Evolutionary conservation across 495 filamentous ascomycete genomes (phyloP).

Genomic region (Cairneyella variabilis): DNA sequence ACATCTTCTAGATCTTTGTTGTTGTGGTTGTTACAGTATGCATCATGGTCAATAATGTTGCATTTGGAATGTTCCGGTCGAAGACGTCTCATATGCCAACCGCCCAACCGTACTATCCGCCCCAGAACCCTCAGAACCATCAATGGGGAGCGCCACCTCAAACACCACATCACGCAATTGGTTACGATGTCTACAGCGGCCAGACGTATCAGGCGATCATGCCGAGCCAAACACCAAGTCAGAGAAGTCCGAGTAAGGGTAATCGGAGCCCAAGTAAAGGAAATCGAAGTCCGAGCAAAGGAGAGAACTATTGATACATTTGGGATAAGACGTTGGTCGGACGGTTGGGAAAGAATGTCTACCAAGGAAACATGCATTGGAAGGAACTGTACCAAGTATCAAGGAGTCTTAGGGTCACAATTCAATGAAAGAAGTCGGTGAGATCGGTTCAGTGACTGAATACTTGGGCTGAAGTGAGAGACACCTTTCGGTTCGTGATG

Average conservation of each 20-base stretch:
- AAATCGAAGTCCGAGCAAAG: slow-evolving; percentile 21
- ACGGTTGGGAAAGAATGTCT: not conserved
- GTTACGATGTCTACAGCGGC: slow-evolving; percentile 13
- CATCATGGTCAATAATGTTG: slow-evolving; percentile 53
- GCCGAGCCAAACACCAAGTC: slow-evolving; percentile 22
- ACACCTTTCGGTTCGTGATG: no score
- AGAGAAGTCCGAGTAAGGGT: slow-evolving; percentile 26
- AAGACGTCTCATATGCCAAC: slow-evolving; percentile 29
- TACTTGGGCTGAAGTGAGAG: no score
- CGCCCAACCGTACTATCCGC: slow-evolving; percentile 11
- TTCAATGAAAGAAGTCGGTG: no score
- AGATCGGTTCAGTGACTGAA: no score
- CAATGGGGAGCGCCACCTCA: slow-evolving; percentile 23
- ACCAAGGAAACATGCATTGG: not conserved
- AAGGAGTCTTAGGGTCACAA: no score
- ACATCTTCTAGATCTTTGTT: slow-evolving; percentile 48
- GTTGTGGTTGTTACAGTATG: slow-evolving; percentile 51
- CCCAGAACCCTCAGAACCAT: slow-evolving; percentile 9
- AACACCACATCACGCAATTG: slow-evolving; percentile 13
- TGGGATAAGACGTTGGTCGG: not conserved
- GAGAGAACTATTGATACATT: slow-evolving; percentile 4
- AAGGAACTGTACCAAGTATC: not conserved
- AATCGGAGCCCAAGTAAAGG: slow-evolving; percentile 22
- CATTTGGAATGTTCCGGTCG: slow-evolving; percentile 42
- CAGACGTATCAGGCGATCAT: slow-evolving; percentile 20